Evolutionary conservation across 2,329 filamentous ascomycete genomes (phyloP).

Genomic region (Zopfia rhizophila): DNA sequence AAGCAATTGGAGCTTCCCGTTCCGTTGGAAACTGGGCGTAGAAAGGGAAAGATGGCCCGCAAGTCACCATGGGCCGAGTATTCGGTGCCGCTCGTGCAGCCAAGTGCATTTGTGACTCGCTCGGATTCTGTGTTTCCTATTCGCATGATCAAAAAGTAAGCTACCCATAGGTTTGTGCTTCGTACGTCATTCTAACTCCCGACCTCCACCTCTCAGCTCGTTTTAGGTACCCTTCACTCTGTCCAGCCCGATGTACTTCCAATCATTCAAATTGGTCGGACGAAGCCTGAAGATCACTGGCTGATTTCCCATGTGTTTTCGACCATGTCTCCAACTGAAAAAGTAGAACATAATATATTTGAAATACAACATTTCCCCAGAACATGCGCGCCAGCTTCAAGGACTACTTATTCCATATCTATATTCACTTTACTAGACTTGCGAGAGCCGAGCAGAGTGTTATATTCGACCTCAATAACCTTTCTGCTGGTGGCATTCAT

Average conservation of each 20-base stretch:
- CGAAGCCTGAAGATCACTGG: background rate
- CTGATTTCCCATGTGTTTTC: background rate
- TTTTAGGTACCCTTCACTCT: slow-evolving; percentile 15
- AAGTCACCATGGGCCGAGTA: slow-evolving; percentile 19
- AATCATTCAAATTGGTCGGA: slow-evolving; percentile 2
- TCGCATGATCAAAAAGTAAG: background rate
- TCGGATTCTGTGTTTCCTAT: slow-evolving; percentile 9
- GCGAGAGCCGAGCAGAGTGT: slow-evolving; percentile 13
- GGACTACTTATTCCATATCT: slow-evolving; percentile 36
- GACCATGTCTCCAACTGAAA: slow-evolving; percentile 3
- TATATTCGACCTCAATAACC: slow-evolving; percentile 28
- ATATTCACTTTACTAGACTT: slow-evolving; percentile 33
- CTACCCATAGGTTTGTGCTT: too few relatives aligned
- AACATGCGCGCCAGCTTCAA: slow-evolving; percentile 33
- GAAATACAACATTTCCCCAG: too few relatives aligned
- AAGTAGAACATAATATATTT: background rate
- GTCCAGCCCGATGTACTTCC: slow-evolving; percentile 10
- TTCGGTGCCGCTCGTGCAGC: slow-evolving; percentile 15
- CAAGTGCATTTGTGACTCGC: slow-evolving; percentile 10
- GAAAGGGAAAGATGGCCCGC: slow-evolving; percentile 18
- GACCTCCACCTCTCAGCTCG: too few relatives aligned
- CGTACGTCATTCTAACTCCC: background rate
- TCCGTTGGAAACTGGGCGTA: slow-evolving; percentile 2
- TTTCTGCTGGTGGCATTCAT: slow-evolving; percentile 10
- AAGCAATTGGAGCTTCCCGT: slow-evolving; percentile 6